Conservation (phyloP, 2,329 filamentous ascomycete species). For the Plenodomus tracheiphilus region DNA sequence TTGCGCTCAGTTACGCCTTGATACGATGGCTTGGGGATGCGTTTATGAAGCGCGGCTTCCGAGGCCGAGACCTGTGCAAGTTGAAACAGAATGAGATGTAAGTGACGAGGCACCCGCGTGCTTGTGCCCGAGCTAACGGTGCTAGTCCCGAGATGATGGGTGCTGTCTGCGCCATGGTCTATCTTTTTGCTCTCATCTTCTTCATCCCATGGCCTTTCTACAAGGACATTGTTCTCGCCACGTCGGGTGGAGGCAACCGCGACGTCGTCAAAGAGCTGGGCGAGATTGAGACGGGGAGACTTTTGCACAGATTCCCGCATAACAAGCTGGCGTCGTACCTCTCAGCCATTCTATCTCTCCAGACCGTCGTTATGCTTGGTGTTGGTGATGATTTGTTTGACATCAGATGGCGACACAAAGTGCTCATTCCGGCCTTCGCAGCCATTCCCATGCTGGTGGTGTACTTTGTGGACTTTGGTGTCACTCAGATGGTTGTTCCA, state of each 20-base stretch:
- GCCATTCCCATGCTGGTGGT: slow-evolving; percentile 92
- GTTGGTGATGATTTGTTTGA: slow-evolving; percentile 97
- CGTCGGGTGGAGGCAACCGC: slow-evolving; percentile 88
- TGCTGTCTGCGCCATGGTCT: slow-evolving; percentile 87
- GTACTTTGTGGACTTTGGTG: slow-evolving; percentile 98
- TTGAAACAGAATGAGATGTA: slow-evolving; percentile 73
- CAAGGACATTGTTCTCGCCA: slow-evolving; percentile 94
- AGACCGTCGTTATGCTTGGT: slow-evolving; percentile 87
- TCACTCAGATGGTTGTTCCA: slow-evolving; percentile 92
- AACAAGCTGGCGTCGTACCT: slow-evolving; percentile 96
- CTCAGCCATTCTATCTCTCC: slow-evolving; percentile 89
- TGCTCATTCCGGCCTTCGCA: slow-evolving; percentile 93
- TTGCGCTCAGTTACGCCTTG: slow-evolving; percentile 78
- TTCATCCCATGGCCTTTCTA: slow-evolving; percentile 98
- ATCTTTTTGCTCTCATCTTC: slow-evolving; percentile 82
- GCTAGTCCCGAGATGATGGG: slow-evolving; percentile 90
- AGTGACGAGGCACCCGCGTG: slow-evolving; percentile 29
- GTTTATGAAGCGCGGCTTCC: slow-evolving; percentile 86
- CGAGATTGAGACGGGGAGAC: slow-evolving; percentile 77
- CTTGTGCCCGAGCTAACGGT: slow-evolving; percentile 17
- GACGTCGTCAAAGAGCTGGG: slow-evolving; percentile 78
- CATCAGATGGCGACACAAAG: slow-evolving; percentile 98
- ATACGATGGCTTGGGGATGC: slow-evolving; percentile 91
- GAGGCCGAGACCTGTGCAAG: slow-evolving; percentile 87
- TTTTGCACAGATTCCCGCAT: slow-evolving; percentile 90